Evolutionary conservation across 73 alveolate species (phyloP), one percentile per base, ranked within the genome.

Genomic region (Blepharisma japonicum): DNA sequence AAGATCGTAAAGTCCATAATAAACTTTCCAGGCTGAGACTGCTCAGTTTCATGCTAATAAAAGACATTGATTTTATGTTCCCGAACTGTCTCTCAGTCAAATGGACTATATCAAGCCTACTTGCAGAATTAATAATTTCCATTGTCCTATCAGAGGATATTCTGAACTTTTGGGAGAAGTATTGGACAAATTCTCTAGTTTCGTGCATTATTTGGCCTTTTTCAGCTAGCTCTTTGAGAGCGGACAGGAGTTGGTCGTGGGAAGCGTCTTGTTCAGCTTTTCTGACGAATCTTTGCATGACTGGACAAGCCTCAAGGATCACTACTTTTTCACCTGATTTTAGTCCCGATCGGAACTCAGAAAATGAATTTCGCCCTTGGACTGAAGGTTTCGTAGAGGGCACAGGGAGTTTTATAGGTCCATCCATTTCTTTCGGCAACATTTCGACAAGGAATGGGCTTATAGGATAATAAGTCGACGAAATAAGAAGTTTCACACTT

Each of bases 1-100:
- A 55, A 55, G 83, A 48, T 23, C 32, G 11, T 14, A 86, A 51
- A 6, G 56, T 77, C 90, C 94, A 86, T 38, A 66, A 3, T 4
- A 86, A 47, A 71, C 86, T 45, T 66, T 86, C 94, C 42, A 51
- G 76, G 23, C 87, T 27, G 42, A 86, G 61, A 18, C 67, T 56
- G 0, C 79, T 87, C 45, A 86, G 66, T 50, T 82, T 68, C 55
- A 83, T 51, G 18, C 83, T 61, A 20, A 78, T 56, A 68, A 81
- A 86, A 45, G 56, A 21, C 56, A 86, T 46, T 20, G 77, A 11
- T 25, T 70, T 70, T 20, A 47, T 14, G 23, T 70, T 20, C 11
- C 77, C 21, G 39, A 70, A 70, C 25, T 18, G 21, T 23, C 80
- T 23, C 45, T 70, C 66, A 45, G 32, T 70, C 27, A 45, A 18